Evolutionary conservation across 208 protist genomes (phyloP).

Genomic region (Leishmania braziliensis): DNA sequence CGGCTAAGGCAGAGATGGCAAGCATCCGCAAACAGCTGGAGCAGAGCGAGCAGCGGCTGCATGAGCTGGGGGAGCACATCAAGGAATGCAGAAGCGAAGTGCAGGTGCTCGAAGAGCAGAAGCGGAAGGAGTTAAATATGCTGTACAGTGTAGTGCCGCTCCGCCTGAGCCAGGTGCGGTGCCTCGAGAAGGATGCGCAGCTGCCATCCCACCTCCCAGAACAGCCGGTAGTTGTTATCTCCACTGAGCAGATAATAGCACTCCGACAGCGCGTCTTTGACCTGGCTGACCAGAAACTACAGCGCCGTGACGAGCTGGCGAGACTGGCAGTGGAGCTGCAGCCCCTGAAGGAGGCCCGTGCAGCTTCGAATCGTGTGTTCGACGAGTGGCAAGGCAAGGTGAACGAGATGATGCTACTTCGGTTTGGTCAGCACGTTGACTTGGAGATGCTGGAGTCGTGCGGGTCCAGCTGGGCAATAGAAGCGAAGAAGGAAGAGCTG

Average conservation of each 20-base stretch:
- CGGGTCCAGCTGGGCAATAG: slow-evolving; percentile 84
- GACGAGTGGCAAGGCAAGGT: slow-evolving; percentile 87
- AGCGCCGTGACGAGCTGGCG: slow-evolving; percentile 50
- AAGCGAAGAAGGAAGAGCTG: slow-evolving; percentile 90
- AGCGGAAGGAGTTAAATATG: slow-evolving; percentile 95
- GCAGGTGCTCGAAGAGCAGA: slow-evolving; percentile 90
- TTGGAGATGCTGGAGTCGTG: slow-evolving; percentile 92
- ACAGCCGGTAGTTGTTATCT: slow-evolving; percentile 81
- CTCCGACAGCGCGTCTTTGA: slow-evolving; percentile 79
- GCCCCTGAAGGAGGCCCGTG: slow-evolving; percentile 65
- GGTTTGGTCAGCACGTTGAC: slow-evolving; percentile 94
- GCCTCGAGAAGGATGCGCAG: slow-evolving; percentile 40
- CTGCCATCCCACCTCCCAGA: slow-evolving; percentile 55
- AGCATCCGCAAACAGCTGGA: slow-evolving; percentile 42
- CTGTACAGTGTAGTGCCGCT: slow-evolving; percentile 92
- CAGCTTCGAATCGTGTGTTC: slow-evolving; percentile 67
- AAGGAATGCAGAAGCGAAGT: slow-evolving; percentile 85
- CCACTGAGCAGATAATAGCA: slow-evolving; percentile 56
- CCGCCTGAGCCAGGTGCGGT: slow-evolving; percentile 84
- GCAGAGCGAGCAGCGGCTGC: slow-evolving; percentile 53
- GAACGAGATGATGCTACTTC: slow-evolving; percentile 94
- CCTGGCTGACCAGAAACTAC: slow-evolving; percentile 75
- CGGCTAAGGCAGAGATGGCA: slow-evolving; percentile 53
- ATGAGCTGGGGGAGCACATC: slow-evolving; percentile 64
- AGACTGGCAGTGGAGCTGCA: slow-evolving; percentile 68